Conservation (phyloP, 108 stramenopile species). For the Skeletonema grethae region DNA sequence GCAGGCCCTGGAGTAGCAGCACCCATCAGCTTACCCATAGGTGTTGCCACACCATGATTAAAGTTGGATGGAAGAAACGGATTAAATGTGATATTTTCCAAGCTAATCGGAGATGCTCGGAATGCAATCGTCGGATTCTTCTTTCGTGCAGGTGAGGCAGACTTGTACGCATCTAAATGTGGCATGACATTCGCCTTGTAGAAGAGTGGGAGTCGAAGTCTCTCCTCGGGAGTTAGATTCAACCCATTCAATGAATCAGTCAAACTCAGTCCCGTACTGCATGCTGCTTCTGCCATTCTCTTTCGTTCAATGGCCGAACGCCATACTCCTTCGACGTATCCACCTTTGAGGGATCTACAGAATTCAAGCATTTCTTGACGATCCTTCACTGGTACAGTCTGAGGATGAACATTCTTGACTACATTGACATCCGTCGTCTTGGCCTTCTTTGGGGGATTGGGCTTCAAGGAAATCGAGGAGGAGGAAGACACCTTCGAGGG, state of each 20-base stretch:
- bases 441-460: conserved; percentile 9
- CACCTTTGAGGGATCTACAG: conserved; percentile 69
- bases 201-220: conserved; percentile 47
- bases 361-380: conserved; percentile 52
- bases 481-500: background rate
- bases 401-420: conserved; percentile 11
- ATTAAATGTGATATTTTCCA: conserved; percentile 1
- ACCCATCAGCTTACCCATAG: background rate
- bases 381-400: conserved; percentile 34
- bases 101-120: background rate
- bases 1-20: background rate
- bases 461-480: background rate
- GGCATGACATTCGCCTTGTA: conserved; percentile 33
- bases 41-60: background rate
- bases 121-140: conserved; percentile 7
- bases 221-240: conserved; percentile 61
- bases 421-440: background rate
- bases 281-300: conserved; percentile 63
- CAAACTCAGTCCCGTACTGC: conserved; percentile 26
- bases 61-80: background rate
- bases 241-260: conserved; percentile 53
- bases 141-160: conserved; percentile 6
- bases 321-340: conserved; percentile 73
- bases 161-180: conserved; percentile 22
- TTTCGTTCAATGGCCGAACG: conserved; percentile 73